Evolutionary conservation across 106 monocot genomes (phyloP).

Genomic region (Iris macrosiphon): DNA sequence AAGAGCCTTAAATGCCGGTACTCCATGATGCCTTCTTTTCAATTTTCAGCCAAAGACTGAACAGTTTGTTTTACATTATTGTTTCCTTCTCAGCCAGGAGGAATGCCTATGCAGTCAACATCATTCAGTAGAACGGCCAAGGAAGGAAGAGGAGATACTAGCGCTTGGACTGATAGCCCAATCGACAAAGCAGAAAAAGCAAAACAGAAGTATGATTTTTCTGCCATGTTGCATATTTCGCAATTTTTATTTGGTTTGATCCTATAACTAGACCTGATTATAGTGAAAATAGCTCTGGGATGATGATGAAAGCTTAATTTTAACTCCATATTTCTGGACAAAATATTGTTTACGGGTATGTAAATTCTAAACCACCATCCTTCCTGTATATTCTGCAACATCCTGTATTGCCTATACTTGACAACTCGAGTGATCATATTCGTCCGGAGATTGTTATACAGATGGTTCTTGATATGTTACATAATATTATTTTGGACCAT

Average conservation of each 20-base stretch:
- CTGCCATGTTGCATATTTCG: background rate
- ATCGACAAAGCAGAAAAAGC: slow-evolving; percentile 74
- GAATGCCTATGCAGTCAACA: slow-evolving; percentile 74
- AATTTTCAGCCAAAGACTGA: background rate
- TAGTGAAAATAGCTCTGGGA: background rate
- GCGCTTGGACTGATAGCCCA: slow-evolving; percentile 80
- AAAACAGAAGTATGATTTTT: slow-evolving; percentile 64
- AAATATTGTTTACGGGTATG: too few species aligned
- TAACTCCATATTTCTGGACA: too few species aligned
- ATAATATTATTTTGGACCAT: too few species aligned
- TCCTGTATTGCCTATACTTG: too few species aligned
- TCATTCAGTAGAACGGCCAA: slow-evolving; percentile 66
- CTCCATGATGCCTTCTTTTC: background rate
- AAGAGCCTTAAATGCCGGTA: background rate
- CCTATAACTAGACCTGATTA: background rate
- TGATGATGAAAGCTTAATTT: background rate
- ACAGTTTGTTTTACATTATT: background rate
- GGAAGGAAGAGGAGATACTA: slow-evolving; percentile 93
- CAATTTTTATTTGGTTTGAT: background rate
- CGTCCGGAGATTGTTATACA: too few species aligned
- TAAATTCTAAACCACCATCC: too few species aligned
- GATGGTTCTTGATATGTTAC: too few species aligned
- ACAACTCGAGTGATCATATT: too few species aligned
- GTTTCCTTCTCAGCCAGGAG: slow-evolving; percentile 49
- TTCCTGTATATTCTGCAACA: too few species aligned